A percentile compares a stretch with the other conserved stretches of the same genome.
Evolutionary conservation across 2,329 filamentous ascomycete species (phyloP).

Genomic region (Fusarium sacchari): DNA sequence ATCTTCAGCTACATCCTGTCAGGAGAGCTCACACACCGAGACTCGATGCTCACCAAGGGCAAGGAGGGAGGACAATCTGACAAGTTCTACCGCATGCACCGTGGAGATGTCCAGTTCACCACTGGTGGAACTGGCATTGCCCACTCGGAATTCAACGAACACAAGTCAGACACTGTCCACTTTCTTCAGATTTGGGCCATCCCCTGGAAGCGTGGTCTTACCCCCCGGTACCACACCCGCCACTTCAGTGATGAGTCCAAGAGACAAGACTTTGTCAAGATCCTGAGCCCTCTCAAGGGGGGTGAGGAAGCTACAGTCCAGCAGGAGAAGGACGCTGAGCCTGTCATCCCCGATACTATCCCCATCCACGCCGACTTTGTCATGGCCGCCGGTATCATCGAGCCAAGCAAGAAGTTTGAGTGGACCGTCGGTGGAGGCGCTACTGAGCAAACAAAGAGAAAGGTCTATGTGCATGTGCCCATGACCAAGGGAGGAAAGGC

Average conservation of each 20-base stretch:
- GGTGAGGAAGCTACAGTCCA: conserved; percentile 69
- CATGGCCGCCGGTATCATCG: conserved; percentile 82
- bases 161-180: conserved; percentile 75
- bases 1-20: conserved; percentile 90
- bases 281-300: conserved; percentile 78
- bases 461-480: conserved; percentile 83
- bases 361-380: conserved; percentile 86
- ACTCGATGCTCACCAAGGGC: conserved; percentile 81
- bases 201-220: conserved; percentile 77
- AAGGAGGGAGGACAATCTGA: conserved; percentile 68
- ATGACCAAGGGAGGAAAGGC: conserved; percentile 82
- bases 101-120: conserved; percentile 90
- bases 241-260: conserved; percentile 79
- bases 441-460: conserved; percentile 65
- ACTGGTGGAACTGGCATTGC: conserved; percentile 84
- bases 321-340: conserved; percentile 72
- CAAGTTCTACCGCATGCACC: conserved; percentile 75
- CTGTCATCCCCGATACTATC: conserved; percentile 73
- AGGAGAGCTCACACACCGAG: conserved; percentile 87
- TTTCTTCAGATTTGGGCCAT: conserved; percentile 92
- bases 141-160: conserved; percentile 85
- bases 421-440: conserved; percentile 75
- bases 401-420: conserved; percentile 70
- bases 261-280: conserved; percentile 74
- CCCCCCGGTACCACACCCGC: conserved; percentile 79